Evolutionary conservation across 1,139 yeast species (phyloP).

Genomic region (Maudiozyma humilis): DNA sequence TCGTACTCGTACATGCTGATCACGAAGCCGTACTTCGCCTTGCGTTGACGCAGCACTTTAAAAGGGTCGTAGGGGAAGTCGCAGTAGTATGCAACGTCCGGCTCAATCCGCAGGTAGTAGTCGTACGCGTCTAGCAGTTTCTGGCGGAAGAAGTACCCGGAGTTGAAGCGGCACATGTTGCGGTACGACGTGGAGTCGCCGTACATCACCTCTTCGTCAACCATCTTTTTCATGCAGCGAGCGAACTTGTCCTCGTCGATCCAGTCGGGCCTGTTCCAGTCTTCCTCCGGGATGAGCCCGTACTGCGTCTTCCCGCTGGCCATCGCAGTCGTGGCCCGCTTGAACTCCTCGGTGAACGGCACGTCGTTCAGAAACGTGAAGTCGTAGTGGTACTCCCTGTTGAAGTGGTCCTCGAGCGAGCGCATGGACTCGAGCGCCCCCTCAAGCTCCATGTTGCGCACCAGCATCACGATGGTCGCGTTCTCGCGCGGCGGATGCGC

Average conservation of each 20-base stretch:
- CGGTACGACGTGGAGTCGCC: constrained; percentile 75
- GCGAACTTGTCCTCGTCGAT: constrained; percentile 37
- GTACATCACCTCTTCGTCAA: constrained; percentile 56
- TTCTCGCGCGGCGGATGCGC: constrained; percentile 35
- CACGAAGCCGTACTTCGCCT: constrained; percentile 80
- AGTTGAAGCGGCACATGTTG: constrained; percentile 74
- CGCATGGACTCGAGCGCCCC: constrained; percentile 61
- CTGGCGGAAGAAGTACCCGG: constrained; percentile 76
- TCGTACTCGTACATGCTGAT: constrained; percentile 69
- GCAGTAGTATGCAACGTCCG: constrained; percentile 77
- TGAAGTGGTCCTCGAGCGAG: constrained; percentile 60
- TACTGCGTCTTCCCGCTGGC: constrained; percentile 63
- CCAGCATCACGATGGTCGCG: constrained; percentile 65
- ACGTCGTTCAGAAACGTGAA: constrained; percentile 88
- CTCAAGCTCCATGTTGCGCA: constrained; percentile 55
- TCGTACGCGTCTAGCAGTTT: constrained; percentile 57
- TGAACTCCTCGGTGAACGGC: constrained; percentile 64
- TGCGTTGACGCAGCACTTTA: constrained; percentile 57
- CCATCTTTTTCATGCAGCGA: constrained; percentile 46
- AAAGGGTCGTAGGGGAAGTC: constrained; percentile 83
- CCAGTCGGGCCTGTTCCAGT: constrained; percentile 60
- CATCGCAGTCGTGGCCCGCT: constrained; percentile 61
- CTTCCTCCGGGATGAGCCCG: constrained; percentile 56
- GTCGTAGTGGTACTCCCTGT: constrained; percentile 60
- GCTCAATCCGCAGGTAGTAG: constrained; percentile 93